Conservation (phyloP, 1,284 basidiomycete species). For the Trametes sp. region DNA sequence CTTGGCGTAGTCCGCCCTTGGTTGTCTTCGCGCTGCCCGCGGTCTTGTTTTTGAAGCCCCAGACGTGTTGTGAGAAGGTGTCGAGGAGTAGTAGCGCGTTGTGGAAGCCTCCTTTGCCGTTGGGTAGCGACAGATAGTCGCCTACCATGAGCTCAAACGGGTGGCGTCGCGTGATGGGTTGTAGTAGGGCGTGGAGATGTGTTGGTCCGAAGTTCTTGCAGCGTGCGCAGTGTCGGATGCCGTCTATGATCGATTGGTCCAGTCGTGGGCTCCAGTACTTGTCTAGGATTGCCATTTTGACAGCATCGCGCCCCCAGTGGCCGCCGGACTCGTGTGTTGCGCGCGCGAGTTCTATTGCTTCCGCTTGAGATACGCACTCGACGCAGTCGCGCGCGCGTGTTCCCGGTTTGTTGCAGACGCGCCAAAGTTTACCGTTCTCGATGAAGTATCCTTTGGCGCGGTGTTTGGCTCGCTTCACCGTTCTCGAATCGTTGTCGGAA, state of each 20-base stretch:
- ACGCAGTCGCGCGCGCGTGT: constrained; percentile 16
- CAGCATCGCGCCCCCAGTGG: constrained; percentile 41
- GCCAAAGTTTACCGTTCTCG: constrained; percentile 44
- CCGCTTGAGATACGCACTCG: constrained; percentile 34
- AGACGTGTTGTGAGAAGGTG: constrained; percentile 38
- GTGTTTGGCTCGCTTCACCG: constrained; percentile 35
- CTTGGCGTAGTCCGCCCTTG: constrained; percentile 28
- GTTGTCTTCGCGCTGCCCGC: constrained; percentile 39
- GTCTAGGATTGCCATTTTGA: constrained; percentile 40
- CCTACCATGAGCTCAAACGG: constrained; percentile 46
- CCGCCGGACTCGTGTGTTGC: constrained; percentile 31
- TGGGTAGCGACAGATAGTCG: constrained; percentile 45
- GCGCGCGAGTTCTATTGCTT: constrained; percentile 26
- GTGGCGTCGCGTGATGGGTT: constrained; percentile 45
- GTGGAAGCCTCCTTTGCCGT: constrained; percentile 44
- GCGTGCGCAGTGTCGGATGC: constrained; percentile 39
- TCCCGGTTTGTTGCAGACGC: constrained; percentile 20
- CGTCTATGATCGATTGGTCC: constrained; percentile 39
- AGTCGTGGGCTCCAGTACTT: constrained; percentile 40
- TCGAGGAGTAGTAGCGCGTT: constrained; percentile 41
- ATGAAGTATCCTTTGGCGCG: constrained; percentile 41
- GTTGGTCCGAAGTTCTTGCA: constrained; percentile 41
- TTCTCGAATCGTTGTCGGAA: not conserved
- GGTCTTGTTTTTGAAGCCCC: constrained; percentile 39
- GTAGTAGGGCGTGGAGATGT: constrained; percentile 41